Percentiles rank a stretch among this genome's conserved stretches.
Evolutionary conservation across 495 filamentous ascomycete species (phyloP).

Genomic region (Annulohypoxylon bovei): DNA sequence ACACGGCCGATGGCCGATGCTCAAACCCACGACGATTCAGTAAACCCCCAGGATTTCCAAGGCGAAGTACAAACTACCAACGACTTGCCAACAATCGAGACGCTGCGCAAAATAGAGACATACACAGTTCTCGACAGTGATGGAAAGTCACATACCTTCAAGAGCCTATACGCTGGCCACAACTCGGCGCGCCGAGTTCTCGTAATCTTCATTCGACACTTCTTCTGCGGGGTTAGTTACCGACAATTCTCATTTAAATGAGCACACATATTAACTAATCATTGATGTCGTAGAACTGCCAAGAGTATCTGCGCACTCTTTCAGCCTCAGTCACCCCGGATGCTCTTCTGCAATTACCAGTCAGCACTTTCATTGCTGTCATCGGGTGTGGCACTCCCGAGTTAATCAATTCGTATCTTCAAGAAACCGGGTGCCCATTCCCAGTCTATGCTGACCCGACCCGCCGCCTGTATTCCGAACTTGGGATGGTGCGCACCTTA

Average conservation of each 20-base stretch:
- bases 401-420: constrained; percentile 74
- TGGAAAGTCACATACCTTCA: constrained; percentile 71
- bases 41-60: constrained; percentile 54
- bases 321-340: constrained; percentile 67
- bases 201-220: constrained; percentile 86
- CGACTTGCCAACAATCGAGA: constrained; percentile 60
- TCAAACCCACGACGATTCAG: constrained; percentile 11
- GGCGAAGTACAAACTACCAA: constrained; percentile 62
- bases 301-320: constrained; percentile 76
- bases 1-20: constrained; percentile 1
- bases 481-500: constrained; percentile 76
- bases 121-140: constrained; percentile 71
- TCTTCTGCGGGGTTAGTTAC: constrained; percentile 83
- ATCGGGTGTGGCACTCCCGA: constrained; percentile 82
- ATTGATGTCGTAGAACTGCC: constrained; percentile 67
- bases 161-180: constrained; percentile 70
- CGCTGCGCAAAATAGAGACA: constrained; percentile 61
- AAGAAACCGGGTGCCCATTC: constrained; percentile 72
- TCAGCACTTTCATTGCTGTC: constrained; percentile 72
- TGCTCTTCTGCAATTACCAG: constrained; percentile 62
- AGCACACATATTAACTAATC: constrained; percentile 21
- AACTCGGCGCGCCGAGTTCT: constrained; percentile 67
- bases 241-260: constrained; percentile 1
- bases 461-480: constrained; percentile 70
- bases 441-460: constrained; percentile 86